These are phyloP conservation scores for Cyclotella cryptica DNA, from an alignment of 108 stramenopile genomes.

Conservation along the genomic window DNA sequence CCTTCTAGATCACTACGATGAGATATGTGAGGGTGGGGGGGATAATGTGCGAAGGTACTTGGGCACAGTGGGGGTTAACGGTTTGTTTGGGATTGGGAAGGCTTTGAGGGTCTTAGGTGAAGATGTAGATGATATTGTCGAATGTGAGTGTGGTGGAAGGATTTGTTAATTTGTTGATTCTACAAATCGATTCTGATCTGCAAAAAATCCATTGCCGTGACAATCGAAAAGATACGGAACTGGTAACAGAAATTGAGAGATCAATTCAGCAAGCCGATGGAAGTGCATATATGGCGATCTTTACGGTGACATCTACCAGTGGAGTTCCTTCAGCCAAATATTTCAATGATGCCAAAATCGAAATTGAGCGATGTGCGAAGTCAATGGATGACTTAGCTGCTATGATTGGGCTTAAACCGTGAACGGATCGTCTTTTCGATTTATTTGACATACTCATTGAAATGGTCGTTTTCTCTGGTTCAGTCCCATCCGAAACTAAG, in stretches of 20 bases:
- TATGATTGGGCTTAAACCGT: constrained; percentile 24
- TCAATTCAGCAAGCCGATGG: constrained; percentile 55
- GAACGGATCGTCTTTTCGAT: not conserved
- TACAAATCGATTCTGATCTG: not conserved
- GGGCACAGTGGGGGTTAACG: constrained; percentile 63
- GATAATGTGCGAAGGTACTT: constrained; percentile 73
- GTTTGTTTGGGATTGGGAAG: constrained; percentile 59
- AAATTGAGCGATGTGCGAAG: constrained; percentile 44
- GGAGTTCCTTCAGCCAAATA: constrained; percentile 51
- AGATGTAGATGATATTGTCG: constrained; percentile 63
- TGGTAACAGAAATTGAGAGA: constrained; percentile 46
- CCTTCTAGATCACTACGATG: constrained; percentile 60
- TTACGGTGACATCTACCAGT: constrained; percentile 45
- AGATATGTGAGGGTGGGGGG: constrained; percentile 63
- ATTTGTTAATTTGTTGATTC: not conserved
- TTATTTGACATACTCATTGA: not conserved
- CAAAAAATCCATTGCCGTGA: not conserved
- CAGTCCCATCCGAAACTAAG: not conserved
- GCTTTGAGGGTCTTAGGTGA: constrained; percentile 57
- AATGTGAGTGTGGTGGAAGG: constrained; percentile 28
- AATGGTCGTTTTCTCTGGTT: not conserved
- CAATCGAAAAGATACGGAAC: not conserved
- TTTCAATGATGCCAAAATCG: constrained; percentile 62
- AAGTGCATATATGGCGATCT: constrained; percentile 60
- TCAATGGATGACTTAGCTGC: constrained; percentile 56